Base-by-base conservation (phyloP, 495 filamentous ascomycete genomes). In the Podospora bellae-mahoneyi region DNA sequence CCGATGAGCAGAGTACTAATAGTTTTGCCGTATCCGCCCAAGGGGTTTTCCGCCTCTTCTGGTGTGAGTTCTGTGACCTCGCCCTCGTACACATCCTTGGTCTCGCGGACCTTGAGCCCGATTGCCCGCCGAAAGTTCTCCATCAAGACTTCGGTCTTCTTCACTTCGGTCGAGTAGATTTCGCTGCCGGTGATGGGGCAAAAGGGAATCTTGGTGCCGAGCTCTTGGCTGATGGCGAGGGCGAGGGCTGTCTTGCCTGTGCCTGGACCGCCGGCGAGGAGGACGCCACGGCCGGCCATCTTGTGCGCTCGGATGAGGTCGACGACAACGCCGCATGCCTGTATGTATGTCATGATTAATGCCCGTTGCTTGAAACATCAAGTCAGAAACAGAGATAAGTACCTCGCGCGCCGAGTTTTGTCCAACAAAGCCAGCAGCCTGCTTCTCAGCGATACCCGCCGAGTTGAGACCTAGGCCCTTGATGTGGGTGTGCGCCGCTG, bases 61-160 rank as follows among this genome's bases (percentile, higher is more conserved):
- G 94, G 94, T 3, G 93, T 97, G 65, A 98, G 84, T 78, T 96
- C 93, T 66, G 89, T 94, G n/a, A 97, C 93, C 80, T 97, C 93
- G 75, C 93, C 93, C 81, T 97, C 93, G 82, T 96, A 96, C 70
- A 97, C 94, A 78, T 99, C 95, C 79, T 97, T 99, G 44, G 93
- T 96, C 85, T 99, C 95, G 71, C 94, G 92, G 59, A 99, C 93
- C 72, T 94, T 91, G 57, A 97, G 82, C 83, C 95, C 95, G 75
- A 98, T 99, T 57, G 95, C 94, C 76, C 94, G 83, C 77, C 95
- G 87, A 79, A 99, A 99, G 78, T 97, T 97, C 84, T 99, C 95
- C 92, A 97, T 97, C 75, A 99, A 82, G 53, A 95, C 91, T 79
- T 99, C 95, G 20, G 95, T 98, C 87, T 99, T 99, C 87, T 97